Conservation (phyloP, 805 yeast species). For the Suhomyces tanzawaensis region DNA sequence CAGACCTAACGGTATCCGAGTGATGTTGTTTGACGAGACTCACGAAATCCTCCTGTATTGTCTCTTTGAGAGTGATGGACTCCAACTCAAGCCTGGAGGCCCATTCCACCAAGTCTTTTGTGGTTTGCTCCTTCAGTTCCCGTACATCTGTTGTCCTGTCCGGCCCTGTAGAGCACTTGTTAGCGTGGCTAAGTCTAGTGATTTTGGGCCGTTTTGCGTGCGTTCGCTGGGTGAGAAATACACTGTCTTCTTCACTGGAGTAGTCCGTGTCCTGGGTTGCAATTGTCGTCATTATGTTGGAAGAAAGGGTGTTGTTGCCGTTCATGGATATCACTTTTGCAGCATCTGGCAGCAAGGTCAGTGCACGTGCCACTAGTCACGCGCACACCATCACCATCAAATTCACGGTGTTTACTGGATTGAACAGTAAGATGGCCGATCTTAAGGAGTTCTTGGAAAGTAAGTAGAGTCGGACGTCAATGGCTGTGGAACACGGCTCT, state of each 20-base stretch:
- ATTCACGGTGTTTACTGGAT: not conserved
- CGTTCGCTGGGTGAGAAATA: constrained; percentile 7
- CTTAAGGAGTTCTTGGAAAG: constrained; percentile 13
- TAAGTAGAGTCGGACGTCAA: constrained; percentile 11
- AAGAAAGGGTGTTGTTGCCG: not conserved
- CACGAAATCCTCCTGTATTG: constrained; percentile 3
- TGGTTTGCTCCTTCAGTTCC: not conserved
- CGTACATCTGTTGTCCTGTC: not conserved
- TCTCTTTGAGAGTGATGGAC: constrained; percentile 23
- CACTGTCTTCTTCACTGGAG: constrained; percentile 19
- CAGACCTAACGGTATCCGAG: not conserved
- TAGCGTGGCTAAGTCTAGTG: not conserved
- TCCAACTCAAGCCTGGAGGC: constrained; percentile 32
- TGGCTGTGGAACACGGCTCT: no score
- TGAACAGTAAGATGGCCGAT: constrained; percentile 11
- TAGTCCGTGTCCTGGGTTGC: constrained; percentile 14
- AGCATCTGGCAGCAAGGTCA: not conserved
- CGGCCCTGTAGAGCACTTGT: not conserved
- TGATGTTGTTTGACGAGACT: constrained; percentile 1
- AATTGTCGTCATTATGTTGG: not conserved
- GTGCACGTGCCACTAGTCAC: not conserved
- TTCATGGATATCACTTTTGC: not conserved
- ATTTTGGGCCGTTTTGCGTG: not conserved
- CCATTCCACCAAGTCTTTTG: constrained; percentile 19
- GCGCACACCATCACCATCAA: not conserved